Evolutionary conservation across 2,329 filamentous ascomycete genomes (phyloP).

Genomic region (Ophiostoma piceae): DNA sequence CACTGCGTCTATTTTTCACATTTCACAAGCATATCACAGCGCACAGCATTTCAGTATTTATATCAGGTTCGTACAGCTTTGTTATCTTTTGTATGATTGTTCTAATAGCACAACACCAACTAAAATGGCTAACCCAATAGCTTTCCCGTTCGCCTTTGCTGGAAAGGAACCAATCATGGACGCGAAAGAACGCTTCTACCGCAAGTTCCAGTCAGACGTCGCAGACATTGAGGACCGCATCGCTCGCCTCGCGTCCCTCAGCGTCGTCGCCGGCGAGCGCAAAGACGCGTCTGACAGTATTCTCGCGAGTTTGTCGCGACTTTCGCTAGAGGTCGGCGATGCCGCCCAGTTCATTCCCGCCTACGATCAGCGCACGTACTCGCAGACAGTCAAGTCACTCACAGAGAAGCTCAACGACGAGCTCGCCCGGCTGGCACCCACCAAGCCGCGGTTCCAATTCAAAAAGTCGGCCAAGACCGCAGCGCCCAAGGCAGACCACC

Average conservation of each 20-base stretch:
- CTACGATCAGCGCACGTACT: conserved; percentile 84
- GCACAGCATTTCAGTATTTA: not conserved
- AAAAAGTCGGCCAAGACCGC: conserved; percentile 38
- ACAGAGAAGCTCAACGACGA: conserved; percentile 71
- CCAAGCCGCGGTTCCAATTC: conserved; percentile 80
- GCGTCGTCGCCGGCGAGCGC: conserved; percentile 65
- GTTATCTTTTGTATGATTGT: not conserved
- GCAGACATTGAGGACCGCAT: conserved; percentile 73
- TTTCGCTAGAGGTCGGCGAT: conserved; percentile 82
- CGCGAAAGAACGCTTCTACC: conserved; percentile 75
- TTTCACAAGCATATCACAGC: no score
- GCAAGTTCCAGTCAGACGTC: conserved; percentile 72
- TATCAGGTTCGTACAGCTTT: not conserved
- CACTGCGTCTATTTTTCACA: not conserved
- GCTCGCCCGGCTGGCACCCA: conserved; percentile 56
- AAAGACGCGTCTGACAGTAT: conserved; percentile 76
- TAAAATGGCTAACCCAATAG: not conserved
- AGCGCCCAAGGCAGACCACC: conserved; percentile 40
- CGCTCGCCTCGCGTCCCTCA: conserved; percentile 56
- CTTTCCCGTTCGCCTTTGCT: not conserved
- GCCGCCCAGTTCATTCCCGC: conserved; percentile 75
- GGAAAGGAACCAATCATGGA: conserved; percentile 37
- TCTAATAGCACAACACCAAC: not conserved
- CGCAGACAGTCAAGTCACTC: conserved; percentile 72
- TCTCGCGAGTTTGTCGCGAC: conserved; percentile 68